phyloP scores from a whole-genome alignment of 495 filamentous ascomycete species.

The Hypoxylon rickii region DNA sequence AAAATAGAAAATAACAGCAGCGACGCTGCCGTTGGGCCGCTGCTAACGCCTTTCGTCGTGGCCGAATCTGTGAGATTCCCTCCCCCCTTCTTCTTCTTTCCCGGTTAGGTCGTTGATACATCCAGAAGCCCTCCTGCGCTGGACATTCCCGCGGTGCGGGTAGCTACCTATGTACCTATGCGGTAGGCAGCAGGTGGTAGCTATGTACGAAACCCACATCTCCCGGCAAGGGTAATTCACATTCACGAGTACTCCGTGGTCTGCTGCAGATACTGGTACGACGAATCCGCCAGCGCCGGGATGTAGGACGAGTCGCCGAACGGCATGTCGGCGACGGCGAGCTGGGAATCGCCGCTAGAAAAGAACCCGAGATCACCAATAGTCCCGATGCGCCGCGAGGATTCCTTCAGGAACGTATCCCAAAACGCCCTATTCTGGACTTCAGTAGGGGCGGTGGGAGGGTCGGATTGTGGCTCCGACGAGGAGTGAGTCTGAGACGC shows the following conservation, averaged over 20 bases:
- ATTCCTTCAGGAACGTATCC: constrained; percentile 38
- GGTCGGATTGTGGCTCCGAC: constrained; percentile 16
- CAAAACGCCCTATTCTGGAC: constrained; percentile 27
- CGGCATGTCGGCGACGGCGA: constrained; percentile 25
- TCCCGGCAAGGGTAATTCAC: too few species aligned
- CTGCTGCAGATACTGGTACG: constrained; percentile 23
- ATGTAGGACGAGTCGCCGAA: constrained; percentile 30
- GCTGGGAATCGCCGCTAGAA: constrained; percentile 41
- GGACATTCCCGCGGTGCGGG: too few species aligned
- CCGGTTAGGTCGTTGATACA: too few species aligned
- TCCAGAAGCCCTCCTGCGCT: too few species aligned
- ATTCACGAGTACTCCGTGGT: constrained; percentile 4
- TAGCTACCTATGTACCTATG: too few species aligned
- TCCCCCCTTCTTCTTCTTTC: too few species aligned
- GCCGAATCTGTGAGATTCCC: too few species aligned
- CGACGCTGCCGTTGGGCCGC: too few species aligned
- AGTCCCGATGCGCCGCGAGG: constrained; percentile 38
- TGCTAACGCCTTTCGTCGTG: too few species aligned
- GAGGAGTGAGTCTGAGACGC: constrained; percentile 13
- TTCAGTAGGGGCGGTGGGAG: constrained; percentile 26
- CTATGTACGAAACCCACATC: too few species aligned
- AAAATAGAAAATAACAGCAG: too few species aligned
- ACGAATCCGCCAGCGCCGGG: constrained; percentile 15
- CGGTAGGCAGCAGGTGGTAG: too few species aligned
- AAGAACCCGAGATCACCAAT: constrained; percentile 49